Evolutionary conservation across 768 basidiomycete species (phyloP).

Genomic region (Trametes maxima): DNA sequence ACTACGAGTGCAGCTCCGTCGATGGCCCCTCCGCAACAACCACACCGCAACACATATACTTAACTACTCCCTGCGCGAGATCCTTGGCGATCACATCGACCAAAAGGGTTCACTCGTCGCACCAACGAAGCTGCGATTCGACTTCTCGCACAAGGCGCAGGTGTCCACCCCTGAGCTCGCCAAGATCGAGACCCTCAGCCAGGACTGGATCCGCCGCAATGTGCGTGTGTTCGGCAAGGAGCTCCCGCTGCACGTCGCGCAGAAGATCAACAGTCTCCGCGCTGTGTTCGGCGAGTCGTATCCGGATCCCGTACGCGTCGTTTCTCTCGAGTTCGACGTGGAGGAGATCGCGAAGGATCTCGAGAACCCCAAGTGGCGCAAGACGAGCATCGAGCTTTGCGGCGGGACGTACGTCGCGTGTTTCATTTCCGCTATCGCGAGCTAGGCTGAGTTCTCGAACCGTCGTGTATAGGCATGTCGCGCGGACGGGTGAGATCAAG

Average conservation of each 20-base stretch:
- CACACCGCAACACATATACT: constrained; percentile 99
- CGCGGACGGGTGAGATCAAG: constrained; percentile 97
- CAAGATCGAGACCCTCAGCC: constrained; percentile 81
- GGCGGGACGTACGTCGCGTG: constrained; percentile 83
- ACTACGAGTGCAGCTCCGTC: constrained; percentile 60
- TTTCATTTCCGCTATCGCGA: neutral
- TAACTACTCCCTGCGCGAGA: constrained; percentile 90
- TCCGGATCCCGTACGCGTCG: constrained; percentile 96
- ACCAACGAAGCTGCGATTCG: constrained; percentile 93
- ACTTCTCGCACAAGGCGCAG: constrained; percentile 95
- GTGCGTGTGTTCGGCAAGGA: constrained; percentile 90
- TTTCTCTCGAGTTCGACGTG: constrained; percentile 84
- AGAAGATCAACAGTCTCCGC: constrained; percentile 88
- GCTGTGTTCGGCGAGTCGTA: constrained; percentile 99
- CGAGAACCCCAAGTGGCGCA: constrained; percentile 87
- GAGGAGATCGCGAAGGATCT: constrained; percentile 87
- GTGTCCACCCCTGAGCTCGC: constrained; percentile 75
- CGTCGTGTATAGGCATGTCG: constrained; percentile 68
- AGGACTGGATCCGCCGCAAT: constrained; percentile 89
- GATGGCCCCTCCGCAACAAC: constrained; percentile 96
- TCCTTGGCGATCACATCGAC: constrained; percentile 96
- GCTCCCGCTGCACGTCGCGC: constrained; percentile 72
- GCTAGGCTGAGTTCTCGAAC: neutral
- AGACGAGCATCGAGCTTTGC: constrained; percentile 94
- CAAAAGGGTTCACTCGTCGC: constrained; percentile 98